Base-by-base conservation (phyloP, 2,329 filamentous ascomycete species). In the Xylaria sp. region DNA sequence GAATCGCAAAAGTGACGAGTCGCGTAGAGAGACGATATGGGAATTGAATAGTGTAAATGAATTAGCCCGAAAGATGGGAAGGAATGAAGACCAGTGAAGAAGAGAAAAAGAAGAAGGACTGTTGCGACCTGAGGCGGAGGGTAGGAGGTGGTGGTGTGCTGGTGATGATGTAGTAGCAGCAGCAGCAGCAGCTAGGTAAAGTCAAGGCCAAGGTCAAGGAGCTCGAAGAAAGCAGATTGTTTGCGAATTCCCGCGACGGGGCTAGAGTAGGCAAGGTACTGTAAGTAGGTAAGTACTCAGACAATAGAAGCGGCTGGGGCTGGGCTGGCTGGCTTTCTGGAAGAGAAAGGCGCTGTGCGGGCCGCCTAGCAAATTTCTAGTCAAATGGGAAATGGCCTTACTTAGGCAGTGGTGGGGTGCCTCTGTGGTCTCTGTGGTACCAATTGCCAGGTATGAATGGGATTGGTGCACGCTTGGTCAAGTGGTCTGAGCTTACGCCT, bases 221-320 rank as follows among this genome's bases (percentile, higher is more conserved):
- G 67, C 57, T 69, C 45, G 62, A 62, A 68, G 55, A 42, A 66
- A 45, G 66, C 56, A 63, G 67, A 66, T 61, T 61, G 67, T 63
- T 69, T 66, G 67, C 63, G 63, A 65, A 65, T 63, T 67, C 45
- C 65, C 50, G 67, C 65, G 63, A 69, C 64, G 36, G 60, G 64
- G 56, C 56, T 60, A 67, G 66, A 42, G 53, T 47, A 53, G n/a
- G 20, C 27, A 31, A 54, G 50, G 47, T n/a, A n/a, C n/a, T n/a
- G n/a, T n/a, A n/a, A n/a, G 20, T 45, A 45, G 45, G 29, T 22
- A 51, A 42, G 42, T 62, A 55, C 3, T 7, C 17, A 45, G 54
- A 38, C 15, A 51, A 42, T 57, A 49, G 58, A 42, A 44, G 51
- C 17, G 7, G 59, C 57, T 53, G 58, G 58, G 45, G 45, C 56